These are phyloP conservation scores for Cyclocybe aegerita DNA, from an alignment of 768 basidiomycete species.

Conservation along the genomic window DNA sequence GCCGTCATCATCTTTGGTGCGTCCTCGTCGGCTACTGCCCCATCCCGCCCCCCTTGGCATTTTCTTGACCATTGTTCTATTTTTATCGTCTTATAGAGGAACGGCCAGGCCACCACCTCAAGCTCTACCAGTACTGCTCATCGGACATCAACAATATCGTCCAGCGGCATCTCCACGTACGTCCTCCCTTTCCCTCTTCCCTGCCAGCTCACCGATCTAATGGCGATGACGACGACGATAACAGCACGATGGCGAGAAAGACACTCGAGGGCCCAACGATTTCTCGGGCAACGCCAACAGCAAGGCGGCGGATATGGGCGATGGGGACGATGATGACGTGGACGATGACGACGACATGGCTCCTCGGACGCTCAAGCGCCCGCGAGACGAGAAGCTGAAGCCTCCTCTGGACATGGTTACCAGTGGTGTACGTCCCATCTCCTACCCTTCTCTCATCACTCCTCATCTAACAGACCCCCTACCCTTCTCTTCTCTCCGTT, in stretches of 20 bases:
- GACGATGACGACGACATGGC: slow-evolving; percentile 38
- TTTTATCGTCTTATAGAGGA: slow-evolving; percentile 58
- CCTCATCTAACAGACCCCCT: too few relatives aligned
- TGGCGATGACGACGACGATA: too few relatives aligned
- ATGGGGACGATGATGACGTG: slow-evolving; percentile 39
- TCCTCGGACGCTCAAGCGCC: slow-evolving; percentile 23
- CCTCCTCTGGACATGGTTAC: slow-evolving; percentile 18
- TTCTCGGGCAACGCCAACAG: slow-evolving; percentile 37
- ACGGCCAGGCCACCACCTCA: slow-evolving; percentile 74
- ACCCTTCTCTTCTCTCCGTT: slow-evolving; percentile 1
- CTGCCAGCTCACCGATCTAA: not conserved
- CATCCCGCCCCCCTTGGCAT: slow-evolving; percentile 14
- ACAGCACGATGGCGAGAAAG: slow-evolving; percentile 52
- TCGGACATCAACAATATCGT: slow-evolving; percentile 68
- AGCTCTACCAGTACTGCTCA: slow-evolving; percentile 83
- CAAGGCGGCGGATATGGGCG: slow-evolving; percentile 35
- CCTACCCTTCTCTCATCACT: not conserved
- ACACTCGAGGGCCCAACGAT: slow-evolving; percentile 44
- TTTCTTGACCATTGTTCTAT: slow-evolving; percentile 34
- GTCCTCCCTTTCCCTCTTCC: slow-evolving; percentile 17
- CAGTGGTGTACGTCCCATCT: slow-evolving; percentile 15
- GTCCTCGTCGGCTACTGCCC: slow-evolving; percentile 6
- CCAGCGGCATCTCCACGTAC: slow-evolving; percentile 56
- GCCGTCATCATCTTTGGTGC: slow-evolving; percentile 81
- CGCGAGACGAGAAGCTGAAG: slow-evolving; percentile 32